Base-by-base conservation (phyloP, 345 rosid genomes). In the Lumnitzera racemosa region DNA sequence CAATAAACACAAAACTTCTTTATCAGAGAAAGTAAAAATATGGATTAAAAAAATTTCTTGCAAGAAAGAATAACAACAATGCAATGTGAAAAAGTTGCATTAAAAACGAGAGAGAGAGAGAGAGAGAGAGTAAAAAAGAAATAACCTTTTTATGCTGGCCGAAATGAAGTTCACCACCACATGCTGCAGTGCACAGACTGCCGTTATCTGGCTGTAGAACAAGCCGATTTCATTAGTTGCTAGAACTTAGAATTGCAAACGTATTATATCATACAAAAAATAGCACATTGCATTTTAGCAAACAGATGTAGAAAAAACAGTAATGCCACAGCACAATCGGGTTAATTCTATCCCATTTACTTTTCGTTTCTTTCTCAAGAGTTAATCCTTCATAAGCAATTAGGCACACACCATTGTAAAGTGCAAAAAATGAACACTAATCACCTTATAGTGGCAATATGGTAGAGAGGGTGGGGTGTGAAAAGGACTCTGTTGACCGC, bases 401-500 rank as follows among this genome's bases (percentile, higher is more conserved):
- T 29, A 6, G 36, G 43, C 7, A 16, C 15, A 46, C 14, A 43
- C 55, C 64, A 12, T 29, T 50, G 14, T 17, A 16, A 51, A 43
- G 17, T 36, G 4, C 43, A 7, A 36, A 9, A 36, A 36, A 5
- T 46, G 24, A 13, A 47, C 46, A 62, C 17, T 15, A 70, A 63
- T 62, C 71, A 90, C 99, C 90, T 71, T 83, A 68, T 74, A 79
- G 47, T 78, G 76, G 61, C 71, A 61, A 71, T 74, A 83, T 43
- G 86, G 80, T 27, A 87, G 78, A 47, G 97, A 94, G 12, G 97
- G 96, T 13, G 96, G 99, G 65, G 99, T 94, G 62, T 77, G 75
- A 69, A 94, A 90, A 51, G 99, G 99, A 83, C 95, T 87, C 61
- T 69, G 91, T 57, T 67, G 78, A 67, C 70, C 76, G 65, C 80